A percentile compares a stretch with the other conserved stretches of the same genome.
These are phyloP conservation scores for Schizophyllum commune DNA, from an alignment of 1,284 basidiomycete species.

Conservation along the genomic window DNA sequence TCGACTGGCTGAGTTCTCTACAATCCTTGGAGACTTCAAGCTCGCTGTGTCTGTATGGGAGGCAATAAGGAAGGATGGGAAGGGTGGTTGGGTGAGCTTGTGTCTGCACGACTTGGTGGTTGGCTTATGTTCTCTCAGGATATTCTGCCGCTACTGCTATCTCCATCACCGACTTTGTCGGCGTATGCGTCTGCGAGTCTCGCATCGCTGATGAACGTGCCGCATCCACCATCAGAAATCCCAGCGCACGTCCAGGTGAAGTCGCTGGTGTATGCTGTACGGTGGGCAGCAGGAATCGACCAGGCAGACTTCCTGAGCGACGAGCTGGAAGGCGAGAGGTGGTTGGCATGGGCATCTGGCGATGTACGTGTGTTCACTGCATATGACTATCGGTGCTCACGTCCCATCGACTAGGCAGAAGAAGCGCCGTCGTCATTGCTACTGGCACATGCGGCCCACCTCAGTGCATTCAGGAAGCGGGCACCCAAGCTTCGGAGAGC, in stretches of 20 bases:
- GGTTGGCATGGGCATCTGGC: slow-evolving; percentile 75
- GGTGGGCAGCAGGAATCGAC: slow-evolving; percentile 67
- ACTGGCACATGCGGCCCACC: slow-evolving; percentile 65
- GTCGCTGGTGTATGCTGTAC: slow-evolving; percentile 56
- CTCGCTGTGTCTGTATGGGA: slow-evolving; percentile 87
- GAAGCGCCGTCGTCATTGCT: slow-evolving; percentile 70
- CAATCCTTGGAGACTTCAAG: slow-evolving; percentile 86
- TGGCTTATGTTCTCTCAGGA: slow-evolving; percentile 37
- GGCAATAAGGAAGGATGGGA: slow-evolving; percentile 69
- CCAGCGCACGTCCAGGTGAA: slow-evolving; percentile 56
- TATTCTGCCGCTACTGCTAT: slow-evolving; percentile 59
- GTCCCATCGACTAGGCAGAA: slow-evolving; percentile 48
- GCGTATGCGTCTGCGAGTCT: slow-evolving; percentile 45
- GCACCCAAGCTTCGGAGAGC: slow-evolving; percentile 53
- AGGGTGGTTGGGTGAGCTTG: slow-evolving; percentile 61
- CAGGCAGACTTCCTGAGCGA: slow-evolving; percentile 46
- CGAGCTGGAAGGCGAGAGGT: slow-evolving; percentile 64
- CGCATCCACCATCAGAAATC: slow-evolving; percentile 36
- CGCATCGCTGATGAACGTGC: slow-evolving; percentile 38
- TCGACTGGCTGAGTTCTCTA: slow-evolving; percentile 93
- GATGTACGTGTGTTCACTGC: slow-evolving; percentile 41
- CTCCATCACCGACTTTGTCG: slow-evolving; percentile 53
- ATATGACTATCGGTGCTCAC: slow-evolving; percentile 3
- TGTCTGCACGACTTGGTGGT: slow-evolving; percentile 3
- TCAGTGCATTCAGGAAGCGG: slow-evolving; percentile 36